These are phyloP conservation scores for Fusarium goolgardi DNA, from an alignment of 2,329 filamentous ascomycete species.

Conservation along the genomic window DNA sequence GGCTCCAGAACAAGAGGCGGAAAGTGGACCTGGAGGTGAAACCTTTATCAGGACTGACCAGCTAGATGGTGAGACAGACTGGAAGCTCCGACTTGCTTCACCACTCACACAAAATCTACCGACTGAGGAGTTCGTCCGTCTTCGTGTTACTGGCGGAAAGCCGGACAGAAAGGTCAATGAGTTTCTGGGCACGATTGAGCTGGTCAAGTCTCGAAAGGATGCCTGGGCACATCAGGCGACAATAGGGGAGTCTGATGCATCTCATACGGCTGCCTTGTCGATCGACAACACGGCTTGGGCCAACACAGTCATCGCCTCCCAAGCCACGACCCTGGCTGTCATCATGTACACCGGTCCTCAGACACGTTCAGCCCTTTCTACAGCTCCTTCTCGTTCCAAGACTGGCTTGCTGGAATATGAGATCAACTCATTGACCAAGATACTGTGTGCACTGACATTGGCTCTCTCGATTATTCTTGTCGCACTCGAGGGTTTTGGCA, in stretches of 20 bases:
- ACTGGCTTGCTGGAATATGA: slow-evolving; percentile 93
- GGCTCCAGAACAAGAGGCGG: slow-evolving; percentile 43
- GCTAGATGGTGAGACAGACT: slow-evolving; percentile 96
- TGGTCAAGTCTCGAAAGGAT: slow-evolving; percentile 67
- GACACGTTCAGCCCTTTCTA: slow-evolving; percentile 93
- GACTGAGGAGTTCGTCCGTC: slow-evolving; percentile 75
- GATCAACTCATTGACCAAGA: slow-evolving; percentile 97
- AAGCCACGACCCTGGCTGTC: slow-evolving; percentile 86
- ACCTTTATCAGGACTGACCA: slow-evolving; percentile 98
- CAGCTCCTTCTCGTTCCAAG: slow-evolving; percentile 90
- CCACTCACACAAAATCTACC: slow-evolving; percentile 84
- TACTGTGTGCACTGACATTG: slow-evolving; percentile 88
- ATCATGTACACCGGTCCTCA: slow-evolving; percentile 96
- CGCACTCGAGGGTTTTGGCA: slow-evolving; percentile 83
- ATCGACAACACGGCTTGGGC: slow-evolving; percentile 99
- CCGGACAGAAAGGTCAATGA: slow-evolving; percentile 96
- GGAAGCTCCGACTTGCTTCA: slow-evolving; percentile 93
- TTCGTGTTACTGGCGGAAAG: slow-evolving; percentile 83
- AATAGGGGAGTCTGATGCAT: slow-evolving; percentile 50
- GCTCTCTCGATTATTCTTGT: slow-evolving; percentile 89
- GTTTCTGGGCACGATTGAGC: slow-evolving; percentile 88
- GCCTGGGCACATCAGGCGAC: slow-evolving; percentile 58
- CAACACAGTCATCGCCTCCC: slow-evolving; percentile 95
- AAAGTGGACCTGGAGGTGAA: slow-evolving; percentile 73
- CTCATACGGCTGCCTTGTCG: slow-evolving; percentile 77